These are phyloP conservation scores for Nematodospora anomalae DNA, from an alignment of 1,139 yeast species.

Conservation along the genomic window DNA sequence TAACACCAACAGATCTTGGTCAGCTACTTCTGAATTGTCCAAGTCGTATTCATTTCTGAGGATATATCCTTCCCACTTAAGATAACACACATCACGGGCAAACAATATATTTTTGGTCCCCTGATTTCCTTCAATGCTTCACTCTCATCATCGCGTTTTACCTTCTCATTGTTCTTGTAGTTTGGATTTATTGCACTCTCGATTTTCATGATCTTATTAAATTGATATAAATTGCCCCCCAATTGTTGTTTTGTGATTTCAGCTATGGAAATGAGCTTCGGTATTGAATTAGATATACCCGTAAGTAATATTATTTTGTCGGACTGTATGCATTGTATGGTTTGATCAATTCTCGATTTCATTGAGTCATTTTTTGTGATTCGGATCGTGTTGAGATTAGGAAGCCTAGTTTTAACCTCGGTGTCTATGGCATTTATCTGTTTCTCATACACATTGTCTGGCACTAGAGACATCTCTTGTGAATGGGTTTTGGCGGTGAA, in stretches of 20 bases:
- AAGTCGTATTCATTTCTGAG: slow-evolving; percentile 10
- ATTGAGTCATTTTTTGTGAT: slow-evolving; percentile 30
- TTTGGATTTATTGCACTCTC: slow-evolving; percentile 15
- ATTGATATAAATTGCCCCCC: slow-evolving; percentile 11
- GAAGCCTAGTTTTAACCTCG: slow-evolving; percentile 1
- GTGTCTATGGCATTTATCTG: slow-evolving; percentile 1
- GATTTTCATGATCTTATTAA: slow-evolving; percentile 12
- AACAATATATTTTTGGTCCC: slow-evolving; percentile 20
- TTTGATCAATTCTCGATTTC: slow-evolving; percentile 20
- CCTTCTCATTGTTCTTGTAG: slow-evolving; percentile 7
- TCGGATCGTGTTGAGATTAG: slow-evolving; percentile 11
- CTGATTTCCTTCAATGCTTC: slow-evolving; percentile 12
- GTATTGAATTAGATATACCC: slow-evolving; percentile 21
- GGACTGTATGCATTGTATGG: slow-evolving; percentile 13
- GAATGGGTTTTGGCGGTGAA: too few relatives aligned
- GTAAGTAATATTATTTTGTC: slow-evolving; percentile 17
- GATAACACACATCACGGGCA: slow-evolving; percentile 23
- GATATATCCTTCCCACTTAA: slow-evolving; percentile 14
- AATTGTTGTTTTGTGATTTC: slow-evolving; percentile 26
- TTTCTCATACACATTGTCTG: slow-evolving; percentile 1
- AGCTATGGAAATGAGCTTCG: slow-evolving; percentile 27
- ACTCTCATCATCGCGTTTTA: slow-evolving; percentile 4
- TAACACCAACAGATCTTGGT: too few relatives aligned
- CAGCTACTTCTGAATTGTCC: slow-evolving; percentile 17
- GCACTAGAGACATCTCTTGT: neutral